These are phyloP conservation scores for Digitaria exilis DNA, from an alignment of 202 grass and related monocot species.

Conservation along the genomic window DNA sequence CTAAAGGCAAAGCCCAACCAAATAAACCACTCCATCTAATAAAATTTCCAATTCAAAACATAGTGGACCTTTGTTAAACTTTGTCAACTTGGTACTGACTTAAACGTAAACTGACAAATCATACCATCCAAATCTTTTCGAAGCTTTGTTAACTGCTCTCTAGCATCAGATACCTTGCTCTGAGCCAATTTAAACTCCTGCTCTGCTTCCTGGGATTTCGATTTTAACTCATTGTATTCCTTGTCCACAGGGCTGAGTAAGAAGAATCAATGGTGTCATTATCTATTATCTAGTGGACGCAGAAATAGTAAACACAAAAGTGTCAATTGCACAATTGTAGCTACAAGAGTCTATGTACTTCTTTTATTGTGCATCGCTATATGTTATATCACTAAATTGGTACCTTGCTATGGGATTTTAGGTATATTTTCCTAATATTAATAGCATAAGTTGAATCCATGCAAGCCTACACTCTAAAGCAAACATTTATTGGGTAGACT, in stretches of 20 bases:
- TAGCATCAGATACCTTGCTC: slow-evolving; percentile 81
- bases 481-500: slow-evolving; percentile 1
- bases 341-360: not conserved
- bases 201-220: slow-evolving; percentile 83
- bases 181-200: slow-evolving; percentile 78
- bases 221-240: slow-evolving; percentile 83
- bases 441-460: not conserved
- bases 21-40: not conserved
- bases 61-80: slow-evolving; percentile 4
- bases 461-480: not conserved
- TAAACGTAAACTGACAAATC: slow-evolving; percentile 17
- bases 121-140: slow-evolving; percentile 91
- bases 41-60: not conserved
- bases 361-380: too few species aligned
- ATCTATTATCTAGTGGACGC: slow-evolving; percentile 21
- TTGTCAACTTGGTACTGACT: slow-evolving; percentile 21
- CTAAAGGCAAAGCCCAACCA: not conserved
- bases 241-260: slow-evolving; percentile 70
- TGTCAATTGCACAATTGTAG: not conserved
- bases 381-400: not conserved
- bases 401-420: not conserved
- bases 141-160: slow-evolving; percentile 69
- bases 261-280: slow-evolving; percentile 25
- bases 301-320: slow-evolving; percentile 32
- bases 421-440: not conserved